Base-by-base conservation (phyloP, 1,284 basidiomycete genomes). In the Sporisorium exsertum region DNA sequence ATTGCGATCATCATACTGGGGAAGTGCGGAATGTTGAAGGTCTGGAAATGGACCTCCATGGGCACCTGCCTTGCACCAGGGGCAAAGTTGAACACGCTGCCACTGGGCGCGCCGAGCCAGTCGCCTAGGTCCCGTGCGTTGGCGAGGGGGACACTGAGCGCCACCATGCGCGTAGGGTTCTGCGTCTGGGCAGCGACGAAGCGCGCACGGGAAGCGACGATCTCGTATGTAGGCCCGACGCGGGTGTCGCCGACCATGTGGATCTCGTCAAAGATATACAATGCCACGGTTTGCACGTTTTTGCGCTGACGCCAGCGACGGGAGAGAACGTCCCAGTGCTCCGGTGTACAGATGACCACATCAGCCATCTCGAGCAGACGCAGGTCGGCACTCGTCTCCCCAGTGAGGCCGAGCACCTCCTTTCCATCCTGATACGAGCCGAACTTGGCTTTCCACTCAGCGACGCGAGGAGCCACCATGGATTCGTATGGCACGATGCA, bases 1-100 rank as follows among this genome's bases (percentile, higher is more conserved):
- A 99, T 99, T 35, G 95, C 91, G 65, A 99, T 93, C 96, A 99
- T 99, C 60, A 99, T 88, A 0, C 94, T 97, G 0, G 97, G 95
- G 91, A 97, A 98, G 83, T 99, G 97, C 12, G 95, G 94, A 47
- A 97, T 94, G 50, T 90, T 91, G 89, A 97, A 99, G 51, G 92
- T 94, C 85, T 98, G 96, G 9, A 99, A 88, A 82, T 99, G 96
- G 53, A 99, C 96, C 78, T 99, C 95, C 90, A 99, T 93, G 69
- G 97, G 95, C 3, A 97, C 88, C 2, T 95, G 95, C 33, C 96
- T 92, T 20, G 96, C 94, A 80, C 93, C 93, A 0, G 95, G 95
- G 0, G 94, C 93, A 87, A 99, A 97, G 88, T 99, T 98, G 91
- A 99, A 98, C 73, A 97, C 93, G 9, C 93, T 92, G 5, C 64